Base-by-base conservation (phyloP, 805 yeast species). In the Metschnikowia santaceciliae region DNA sequence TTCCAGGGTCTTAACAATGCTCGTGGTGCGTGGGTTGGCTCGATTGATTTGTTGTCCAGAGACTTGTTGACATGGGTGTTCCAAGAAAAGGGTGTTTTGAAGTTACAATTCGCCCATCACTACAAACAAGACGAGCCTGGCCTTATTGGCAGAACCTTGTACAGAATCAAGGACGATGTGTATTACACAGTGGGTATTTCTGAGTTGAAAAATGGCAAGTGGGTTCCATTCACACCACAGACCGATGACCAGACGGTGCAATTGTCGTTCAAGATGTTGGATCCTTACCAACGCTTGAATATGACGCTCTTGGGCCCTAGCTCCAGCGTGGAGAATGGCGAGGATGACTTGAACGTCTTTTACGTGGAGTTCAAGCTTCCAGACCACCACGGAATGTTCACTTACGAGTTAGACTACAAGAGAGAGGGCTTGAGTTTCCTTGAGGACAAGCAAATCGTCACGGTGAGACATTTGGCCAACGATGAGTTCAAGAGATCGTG, bases 361-460 rank as follows among this genome's bases (percentile, higher is more conserved):
- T 70, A 69, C 19, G 74, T 80, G 17, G 69, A 73, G 47, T 90
- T 94, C 69, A 78, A 77, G 43, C 70, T 90, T 36, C 99, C 99
- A 20, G 97, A 92, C 68, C 97, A 90, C 63, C 96, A 94, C 69
- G 99, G 99, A 51, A 87, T 94, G 80, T 94, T 90, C 72, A 88
- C 97, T 2, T 90, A 88, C 66, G 77, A 78, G 54, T 76, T 87
- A 42, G 86, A 87, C 61, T 91, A 91, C 74, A 80, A 80, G 66
- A 83, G 96, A 64, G 74, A 80, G 13, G 98, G 98, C 5, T 76
- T 77, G 60, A 76, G 88, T 22, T 90, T 76, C 67, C 65, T 92
- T 48, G 75, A 75, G 26, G 88, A 85, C 60, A 77, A 79, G 54
- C 77, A 78, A 49, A 83, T 86, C 17, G 89, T 90, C 48, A 83